Conservation (phyloP, 208 protist genomes). For the Trichomonas vaginalis region DNA sequence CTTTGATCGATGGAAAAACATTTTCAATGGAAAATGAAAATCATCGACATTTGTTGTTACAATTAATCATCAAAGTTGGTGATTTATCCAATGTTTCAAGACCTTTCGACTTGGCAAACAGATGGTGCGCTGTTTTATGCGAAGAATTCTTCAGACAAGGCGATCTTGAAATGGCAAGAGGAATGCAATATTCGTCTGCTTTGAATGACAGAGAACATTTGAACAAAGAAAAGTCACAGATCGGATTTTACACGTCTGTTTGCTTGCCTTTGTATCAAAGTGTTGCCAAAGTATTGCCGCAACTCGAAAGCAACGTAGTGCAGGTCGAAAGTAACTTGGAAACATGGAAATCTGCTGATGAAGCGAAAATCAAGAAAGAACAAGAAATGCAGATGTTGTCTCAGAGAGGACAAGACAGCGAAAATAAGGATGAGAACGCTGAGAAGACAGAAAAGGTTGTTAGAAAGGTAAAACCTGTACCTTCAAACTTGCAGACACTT, state of each 20-base stretch:
- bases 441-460: background rate
- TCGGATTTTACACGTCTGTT: conserved; percentile 4
- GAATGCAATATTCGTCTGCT: background rate
- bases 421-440: background rate
- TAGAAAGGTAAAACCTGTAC: background rate
- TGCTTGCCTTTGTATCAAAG: background rate
- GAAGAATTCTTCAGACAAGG: conserved; percentile 12
- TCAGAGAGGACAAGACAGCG: background rate
- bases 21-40: too few relatives aligned
- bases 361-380: background rate
- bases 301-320: background rate
- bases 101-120: background rate
- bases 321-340: background rate
- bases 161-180: background rate
- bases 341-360: background rate
- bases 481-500: background rate
- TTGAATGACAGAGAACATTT: background rate
- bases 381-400: background rate
- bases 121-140: background rate
- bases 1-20: background rate
- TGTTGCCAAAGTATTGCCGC: background rate
- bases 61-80: background rate
- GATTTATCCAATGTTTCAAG: background rate
- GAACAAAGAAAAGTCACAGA: background rate
- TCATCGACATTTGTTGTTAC: background rate